Base-by-base conservation (phyloP, 371 early-diverging fungal species). In the Mortierella sp. region DNA sequence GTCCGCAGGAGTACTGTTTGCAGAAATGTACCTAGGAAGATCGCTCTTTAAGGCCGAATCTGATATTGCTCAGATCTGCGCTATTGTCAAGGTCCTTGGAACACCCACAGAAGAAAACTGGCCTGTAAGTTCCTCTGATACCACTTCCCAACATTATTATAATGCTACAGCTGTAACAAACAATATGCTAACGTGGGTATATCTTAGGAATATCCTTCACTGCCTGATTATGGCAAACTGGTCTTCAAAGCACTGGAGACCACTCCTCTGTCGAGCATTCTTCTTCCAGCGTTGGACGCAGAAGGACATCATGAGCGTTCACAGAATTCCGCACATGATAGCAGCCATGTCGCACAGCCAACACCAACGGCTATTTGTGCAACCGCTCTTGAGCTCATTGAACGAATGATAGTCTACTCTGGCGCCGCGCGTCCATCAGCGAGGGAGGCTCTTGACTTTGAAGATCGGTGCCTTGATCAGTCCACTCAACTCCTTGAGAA, bases 81-180 rank as follows among this genome's bases (percentile, higher is more conserved):
- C 81, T 24, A 90, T 92, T 46, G 82, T 83, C 27, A 61, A 79
- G n/a, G 84, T 88, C 11, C 78, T 91, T 2, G 92, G 92, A 50
- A 80, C 75, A 6, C 75, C 75, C 9, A 64, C 65, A 7, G 75
- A 73, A 15, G 53, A 51, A 3, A 80, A 64, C 27, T 80, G 81
- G 81, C 81, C 81, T 4, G 79, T 80, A 69, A 48, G 79, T 42
- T 17, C 21, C 12, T 23, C 8, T 24, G n/a, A 14, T 39, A 24
- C 14, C 26, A 17, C 14, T 44, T 47, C 28, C n/a, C n/a, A n/a
- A n/a, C n/a, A n/a, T 48, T 27, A 8, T 23, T 23, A 7, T 11
- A 34, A 1, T 11, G 14, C 7, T 34, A 34, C 7, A 11, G 37
- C 37, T 14, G 37, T 34, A 14, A 34, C 14, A 11, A 34, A 34